Evolutionary conservation across 257 asterid genomes (phyloP).

Genomic region (Plantago major): DNA sequence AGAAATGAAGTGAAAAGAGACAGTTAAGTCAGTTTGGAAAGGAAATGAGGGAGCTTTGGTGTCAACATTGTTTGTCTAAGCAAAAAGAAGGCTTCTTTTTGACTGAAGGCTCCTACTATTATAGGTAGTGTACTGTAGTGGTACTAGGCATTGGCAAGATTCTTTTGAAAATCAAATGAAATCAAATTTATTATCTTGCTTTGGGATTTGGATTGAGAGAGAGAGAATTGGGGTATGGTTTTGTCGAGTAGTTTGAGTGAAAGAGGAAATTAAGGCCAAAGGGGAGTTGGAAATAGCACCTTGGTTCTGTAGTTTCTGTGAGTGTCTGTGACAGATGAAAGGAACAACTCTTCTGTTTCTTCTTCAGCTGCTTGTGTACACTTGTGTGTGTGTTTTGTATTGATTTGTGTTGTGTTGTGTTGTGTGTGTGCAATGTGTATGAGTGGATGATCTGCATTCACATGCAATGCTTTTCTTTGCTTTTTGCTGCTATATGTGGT

Average conservation of each 20-base stretch:
- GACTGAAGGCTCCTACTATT: background rate
- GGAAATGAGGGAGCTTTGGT: constrained; percentile 19
- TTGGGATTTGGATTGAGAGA: constrained; percentile 22
- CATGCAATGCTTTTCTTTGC: constrained; percentile 13
- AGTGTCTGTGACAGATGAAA: constrained; percentile 25
- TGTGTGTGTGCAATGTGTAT: background rate
- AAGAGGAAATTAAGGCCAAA: too few relatives aligned
- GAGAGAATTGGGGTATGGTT: background rate
- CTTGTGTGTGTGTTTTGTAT: constrained; percentile 1
- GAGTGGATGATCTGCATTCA: constrained; percentile 16
- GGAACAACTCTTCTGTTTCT: constrained; percentile 22
- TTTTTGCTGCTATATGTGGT: background rate
- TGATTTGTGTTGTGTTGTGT: too few relatives aligned
- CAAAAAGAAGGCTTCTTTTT: constrained; percentile 7
- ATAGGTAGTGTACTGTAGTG: constrained; percentile 4
- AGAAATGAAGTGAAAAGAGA: constrained; percentile 8
- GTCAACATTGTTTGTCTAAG: constrained; percentile 19
- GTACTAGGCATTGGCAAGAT: constrained; percentile 14
- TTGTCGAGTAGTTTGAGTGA: background rate
- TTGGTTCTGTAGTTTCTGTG: constrained; percentile 10
- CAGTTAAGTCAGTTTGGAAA: constrained; percentile 36
- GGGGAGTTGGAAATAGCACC: constrained; percentile 19
- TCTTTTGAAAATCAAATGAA: constrained; percentile 18
- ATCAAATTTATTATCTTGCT: background rate
- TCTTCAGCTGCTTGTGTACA: background rate